Evolutionary conservation across 192 early-diverging fungal genomes (phyloP), one percentile per base, ranked within the genome.

Genomic region (Gaertneriomyces semiglobifer): DNA sequence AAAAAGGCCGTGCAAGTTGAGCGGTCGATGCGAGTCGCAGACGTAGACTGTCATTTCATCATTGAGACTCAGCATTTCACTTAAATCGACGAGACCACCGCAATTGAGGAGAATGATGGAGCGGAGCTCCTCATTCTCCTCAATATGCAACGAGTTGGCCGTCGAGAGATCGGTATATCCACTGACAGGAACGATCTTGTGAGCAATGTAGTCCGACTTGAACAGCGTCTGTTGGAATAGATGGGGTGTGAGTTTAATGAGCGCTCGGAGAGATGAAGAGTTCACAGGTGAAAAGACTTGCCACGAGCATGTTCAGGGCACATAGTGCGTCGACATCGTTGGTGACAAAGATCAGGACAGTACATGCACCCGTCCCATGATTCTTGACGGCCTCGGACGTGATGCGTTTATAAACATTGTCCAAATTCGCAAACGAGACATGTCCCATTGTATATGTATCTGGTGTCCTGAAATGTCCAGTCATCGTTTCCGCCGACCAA

Each of bases 11-110:
- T 89, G 85, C 16, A 98, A 81, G 62, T 94, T 89, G 33, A 92
- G 78, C 16, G 95, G 95, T 50, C 95, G 75, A 63, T 92, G 94
- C 55, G 88, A 91, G 62, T 98, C 95, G 50, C 94, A 77, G 4
- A 98, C 79, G 61, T 93, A 85, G 5, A 96, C 77, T 0, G 78
- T 86, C 20, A 92, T 81, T 6, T 85, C 71, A 42, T 77, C 75
- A 40, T 79, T 70, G 19, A 92, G 68, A 0, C 50, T 58, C 53
- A 94, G 73, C 25, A 76, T 74, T 41, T 91, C 87, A 12, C 77
- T 74, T 9, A 95, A 62, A 44, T 96, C 89, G 38, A 92, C 80
- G 12, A 87, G 66, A 6, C 87, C 93, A 6, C 93, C 95, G 74
- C 92, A 93, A 77, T 95, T 95, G 47, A 98, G 74, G 70, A 92